phyloP scores from a whole-genome alignment of 371 early-diverging fungal genomes.

The Parasitella parasitica region DNA sequence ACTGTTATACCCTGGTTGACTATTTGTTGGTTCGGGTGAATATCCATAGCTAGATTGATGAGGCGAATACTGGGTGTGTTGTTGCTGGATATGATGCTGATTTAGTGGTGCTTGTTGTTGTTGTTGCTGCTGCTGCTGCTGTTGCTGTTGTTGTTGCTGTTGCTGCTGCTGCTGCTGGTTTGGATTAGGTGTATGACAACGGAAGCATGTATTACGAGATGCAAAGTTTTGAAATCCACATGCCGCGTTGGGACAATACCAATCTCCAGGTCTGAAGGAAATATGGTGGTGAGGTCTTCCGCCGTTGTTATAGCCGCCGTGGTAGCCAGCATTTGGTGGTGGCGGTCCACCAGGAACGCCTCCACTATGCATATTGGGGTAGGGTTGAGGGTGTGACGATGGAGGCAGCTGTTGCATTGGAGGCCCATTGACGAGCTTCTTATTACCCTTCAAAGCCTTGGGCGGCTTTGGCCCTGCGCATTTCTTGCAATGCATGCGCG shows the following conservation, averaged over 20 bases:
- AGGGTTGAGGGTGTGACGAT: not conserved
- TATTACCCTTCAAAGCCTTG: not conserved
- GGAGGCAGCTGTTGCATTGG: not conserved
- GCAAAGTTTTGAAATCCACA: slow-evolving; percentile 82
- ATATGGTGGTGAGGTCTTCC: slow-evolving; percentile 27
- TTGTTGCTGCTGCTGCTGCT: not conserved
- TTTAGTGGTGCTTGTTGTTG: slow-evolving; percentile 27
- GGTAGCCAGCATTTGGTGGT: slow-evolving; percentile 6
- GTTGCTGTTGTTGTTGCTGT: slow-evolving; percentile 6
- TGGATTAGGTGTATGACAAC: slow-evolving; percentile 59
- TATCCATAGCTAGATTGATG: not conserved
- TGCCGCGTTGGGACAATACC: slow-evolving; percentile 70
- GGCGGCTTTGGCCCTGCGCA: slow-evolving; percentile 36
- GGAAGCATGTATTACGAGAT: slow-evolving; percentile 59
- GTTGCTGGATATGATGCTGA: not conserved
- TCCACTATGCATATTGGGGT: not conserved
- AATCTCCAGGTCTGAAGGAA: slow-evolving; percentile 62
- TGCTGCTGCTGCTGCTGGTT: slow-evolving; percentile 15
- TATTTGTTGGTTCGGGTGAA: not conserved
- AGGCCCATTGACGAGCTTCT: not conserved
- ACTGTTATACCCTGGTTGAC: slow-evolving; percentile 7
- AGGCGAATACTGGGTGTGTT: slow-evolving; percentile 16
- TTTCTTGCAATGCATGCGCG: slow-evolving; percentile 45
- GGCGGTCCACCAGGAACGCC: slow-evolving; percentile 2
- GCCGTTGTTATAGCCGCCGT: slow-evolving; percentile 19